Evolutionary conservation across 108 stramenopile genomes (phyloP).

Genomic region (Pseudonitzschia pungens): DNA sequence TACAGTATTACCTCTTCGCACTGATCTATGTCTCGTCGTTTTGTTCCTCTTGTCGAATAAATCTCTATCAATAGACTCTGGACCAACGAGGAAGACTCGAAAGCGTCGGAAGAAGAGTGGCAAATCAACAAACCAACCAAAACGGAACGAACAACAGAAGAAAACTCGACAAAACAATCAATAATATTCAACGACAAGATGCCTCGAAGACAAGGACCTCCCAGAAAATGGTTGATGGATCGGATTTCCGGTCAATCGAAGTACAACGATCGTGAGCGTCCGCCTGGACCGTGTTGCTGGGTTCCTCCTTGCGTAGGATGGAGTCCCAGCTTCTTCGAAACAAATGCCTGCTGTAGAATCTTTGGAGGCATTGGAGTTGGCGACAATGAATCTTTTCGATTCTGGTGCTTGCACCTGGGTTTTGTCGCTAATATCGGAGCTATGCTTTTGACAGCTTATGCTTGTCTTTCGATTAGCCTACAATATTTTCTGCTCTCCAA

Average conservation of each 20-base stretch:
- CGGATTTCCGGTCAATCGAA: slow-evolving; percentile 41
- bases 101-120: too few relatives aligned
- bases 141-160: too few relatives aligned
- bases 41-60: too few relatives aligned
- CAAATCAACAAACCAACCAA: too few relatives aligned
- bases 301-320: slow-evolving; percentile 33
- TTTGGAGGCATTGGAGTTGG: slow-evolving; percentile 21
- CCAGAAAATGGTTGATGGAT: slow-evolving; percentile 40
- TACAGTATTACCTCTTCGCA: too few relatives aligned
- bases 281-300: slow-evolving; percentile 38
- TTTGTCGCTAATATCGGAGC: slow-evolving; percentile 28
- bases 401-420: slow-evolving; percentile 23
- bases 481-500: slow-evolving; percentile 23
- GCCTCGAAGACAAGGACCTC: neutral
- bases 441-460: slow-evolving; percentile 27
- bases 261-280: slow-evolving; percentile 33
- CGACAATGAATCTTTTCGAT: slow-evolving; percentile 20
- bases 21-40: too few relatives aligned
- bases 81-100: too few relatives aligned
- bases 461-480: slow-evolving; percentile 27
- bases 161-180: neutral
- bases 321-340: slow-evolving; percentile 37
- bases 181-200: neutral
- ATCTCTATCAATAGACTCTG: too few relatives aligned
- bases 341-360: slow-evolving; percentile 21